Conservation (phyloP, 2,329 filamentous ascomycete genomes). For the Aureobasidium namibiae region DNA sequence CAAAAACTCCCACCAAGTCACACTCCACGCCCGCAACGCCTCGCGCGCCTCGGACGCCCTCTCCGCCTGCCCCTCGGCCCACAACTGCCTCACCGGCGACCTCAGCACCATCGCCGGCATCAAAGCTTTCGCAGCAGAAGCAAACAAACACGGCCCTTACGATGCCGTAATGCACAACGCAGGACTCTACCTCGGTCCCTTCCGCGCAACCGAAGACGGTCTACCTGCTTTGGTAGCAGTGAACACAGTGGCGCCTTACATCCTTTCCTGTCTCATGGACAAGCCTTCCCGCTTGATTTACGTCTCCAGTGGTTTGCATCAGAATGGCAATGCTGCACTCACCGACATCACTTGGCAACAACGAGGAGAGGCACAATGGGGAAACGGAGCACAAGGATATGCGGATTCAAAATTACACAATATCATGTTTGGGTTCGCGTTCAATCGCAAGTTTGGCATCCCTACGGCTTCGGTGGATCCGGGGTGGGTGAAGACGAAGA, state of each 20-base stretch:
- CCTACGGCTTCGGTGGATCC: conserved; percentile 41
- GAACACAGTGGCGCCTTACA: conserved; percentile 51
- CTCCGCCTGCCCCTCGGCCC: conserved; percentile 41
- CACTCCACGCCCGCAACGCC: conserved; percentile 50
- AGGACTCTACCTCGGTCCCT: conserved; percentile 39
- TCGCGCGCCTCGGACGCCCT: conserved; percentile 44
- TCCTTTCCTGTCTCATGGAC: conserved; percentile 44
- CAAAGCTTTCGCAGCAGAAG: conserved; percentile 43
- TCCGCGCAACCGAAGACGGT: conserved; percentile 38
- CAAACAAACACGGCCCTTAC: conserved; percentile 43
- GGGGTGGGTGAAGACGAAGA: conserved; percentile 38
- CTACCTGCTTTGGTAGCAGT: conserved; percentile 46
- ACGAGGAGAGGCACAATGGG: conserved; percentile 22
- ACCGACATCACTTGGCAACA: conserved; percentile 33
- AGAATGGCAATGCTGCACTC: conserved; percentile 36
- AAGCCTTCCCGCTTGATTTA: conserved; percentile 45
- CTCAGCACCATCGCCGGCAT: conserved; percentile 43
- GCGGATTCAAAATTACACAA: conserved; percentile 50
- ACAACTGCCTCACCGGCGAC: conserved; percentile 46
- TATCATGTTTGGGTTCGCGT: conserved; percentile 47
- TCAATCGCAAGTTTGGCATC: conserved; percentile 41
- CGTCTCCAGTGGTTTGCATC: conserved; percentile 45
- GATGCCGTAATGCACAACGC: conserved; percentile 54
- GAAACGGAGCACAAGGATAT: conserved; percentile 36
- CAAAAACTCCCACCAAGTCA: conserved; percentile 41